Conservation (phyloP, 129 eudicot genomes). For the Apium graveolens region DNA sequence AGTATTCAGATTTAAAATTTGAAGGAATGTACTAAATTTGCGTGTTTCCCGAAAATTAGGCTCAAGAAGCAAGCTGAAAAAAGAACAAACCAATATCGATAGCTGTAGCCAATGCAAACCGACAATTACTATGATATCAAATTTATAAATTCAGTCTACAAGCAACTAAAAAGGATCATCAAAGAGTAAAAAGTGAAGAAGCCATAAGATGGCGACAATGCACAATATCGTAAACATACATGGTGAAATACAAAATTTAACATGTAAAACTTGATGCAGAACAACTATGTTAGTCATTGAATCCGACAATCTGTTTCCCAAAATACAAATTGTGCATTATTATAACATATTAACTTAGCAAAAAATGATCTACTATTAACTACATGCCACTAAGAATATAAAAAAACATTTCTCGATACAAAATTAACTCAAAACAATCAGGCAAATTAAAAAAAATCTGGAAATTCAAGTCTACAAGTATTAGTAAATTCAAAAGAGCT, state of each 20-base stretch:
- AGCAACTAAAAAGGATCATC: neutral
- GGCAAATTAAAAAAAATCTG: neutral
- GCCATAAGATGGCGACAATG: neutral
- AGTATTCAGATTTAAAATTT: neutral
- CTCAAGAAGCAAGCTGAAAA: neutral
- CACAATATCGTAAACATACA: neutral
- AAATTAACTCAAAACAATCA: neutral
- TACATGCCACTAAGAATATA: neutral
- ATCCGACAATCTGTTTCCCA: neutral
- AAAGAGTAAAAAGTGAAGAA: neutral
- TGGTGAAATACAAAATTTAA: neutral
- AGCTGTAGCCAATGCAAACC: neutral
- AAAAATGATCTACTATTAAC: neutral
- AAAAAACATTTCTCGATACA: neutral
- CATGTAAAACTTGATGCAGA: neutral
- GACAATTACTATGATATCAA: neutral
- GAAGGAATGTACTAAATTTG: too few relatives aligned
- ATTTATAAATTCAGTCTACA: neutral
- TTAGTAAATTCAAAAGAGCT: neutral
- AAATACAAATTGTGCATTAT: neutral
- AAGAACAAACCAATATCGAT: neutral
- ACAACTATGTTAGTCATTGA: neutral
- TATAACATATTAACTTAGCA: neutral
- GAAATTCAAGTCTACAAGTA: neutral
- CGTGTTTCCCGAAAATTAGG: neutral